Conservation (phyloP, 148 eudicot genomes). For the Rhododendron molle region DNA sequence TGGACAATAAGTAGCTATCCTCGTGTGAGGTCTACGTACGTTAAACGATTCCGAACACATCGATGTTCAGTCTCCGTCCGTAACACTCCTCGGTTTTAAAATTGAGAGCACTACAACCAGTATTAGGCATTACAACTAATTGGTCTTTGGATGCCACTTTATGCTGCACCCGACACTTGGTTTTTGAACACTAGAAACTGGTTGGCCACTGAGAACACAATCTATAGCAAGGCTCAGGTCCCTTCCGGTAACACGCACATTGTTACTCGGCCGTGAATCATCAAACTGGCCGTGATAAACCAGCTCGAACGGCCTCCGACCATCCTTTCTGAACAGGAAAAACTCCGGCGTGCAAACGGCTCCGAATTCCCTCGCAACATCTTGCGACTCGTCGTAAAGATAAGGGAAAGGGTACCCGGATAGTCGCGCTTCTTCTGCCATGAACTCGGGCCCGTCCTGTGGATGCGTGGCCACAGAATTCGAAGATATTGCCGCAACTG, state of each 20-base stretch:
- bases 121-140: neutral
- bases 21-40: neutral
- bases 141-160: conserved; percentile 52
- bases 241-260: conserved; percentile 79
- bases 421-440: conserved; percentile 86
- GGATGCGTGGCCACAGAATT: conserved; percentile 84
- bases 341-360: conserved; percentile 98
- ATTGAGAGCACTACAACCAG: too few species aligned
- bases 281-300: conserved; percentile 98
- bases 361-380: conserved; percentile 81
- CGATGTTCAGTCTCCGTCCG: neutral
- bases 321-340: conserved; percentile 90
- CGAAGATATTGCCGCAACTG: conserved; percentile 93
- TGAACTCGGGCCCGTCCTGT: conserved; percentile 95
- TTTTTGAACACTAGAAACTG: conserved; percentile 46
- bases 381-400: conserved; percentile 93
- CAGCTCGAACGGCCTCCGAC: conserved; percentile 89
- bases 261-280: conserved; percentile 84
- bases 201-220: conserved; percentile 77
- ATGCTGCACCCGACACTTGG: conserved; percentile 74
- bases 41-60: neutral
- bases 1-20: neutral
- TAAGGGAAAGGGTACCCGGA: conserved; percentile 88
- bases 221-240: conserved; percentile 84
- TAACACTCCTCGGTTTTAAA: neutral